These are phyloP conservation scores for Micractinium conductrix DNA, from an alignment of 139 green algal species.

Conservation along the genomic window DNA sequence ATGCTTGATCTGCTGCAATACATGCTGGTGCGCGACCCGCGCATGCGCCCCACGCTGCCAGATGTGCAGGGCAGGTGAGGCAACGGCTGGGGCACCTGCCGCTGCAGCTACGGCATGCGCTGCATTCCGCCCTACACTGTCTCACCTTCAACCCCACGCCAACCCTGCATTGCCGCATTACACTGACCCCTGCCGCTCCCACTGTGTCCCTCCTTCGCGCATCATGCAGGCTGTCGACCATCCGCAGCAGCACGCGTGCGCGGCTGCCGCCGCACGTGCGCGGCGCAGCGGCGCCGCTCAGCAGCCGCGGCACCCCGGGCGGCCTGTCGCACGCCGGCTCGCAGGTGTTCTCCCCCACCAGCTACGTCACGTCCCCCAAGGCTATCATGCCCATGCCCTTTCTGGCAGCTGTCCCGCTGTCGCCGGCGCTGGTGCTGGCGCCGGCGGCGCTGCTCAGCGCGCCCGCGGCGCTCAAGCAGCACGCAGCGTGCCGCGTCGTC, in stretches of 20 bases:
- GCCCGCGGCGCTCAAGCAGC: slow-evolving; percentile 5
- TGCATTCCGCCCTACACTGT: too few relatives aligned
- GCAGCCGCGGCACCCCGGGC: slow-evolving; percentile 9
- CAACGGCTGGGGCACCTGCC: neutral
- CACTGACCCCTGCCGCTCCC: neutral
- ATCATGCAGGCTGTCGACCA: slow-evolving; percentile 2
- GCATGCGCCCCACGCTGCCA: slow-evolving; percentile 56
- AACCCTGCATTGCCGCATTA: neutral
- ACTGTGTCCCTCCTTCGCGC: neutral
- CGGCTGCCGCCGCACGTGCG: slow-evolving; percentile 26
- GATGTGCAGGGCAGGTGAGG: slow-evolving; percentile 41
- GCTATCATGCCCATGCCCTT: slow-evolving; percentile 15
- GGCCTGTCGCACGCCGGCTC: neutral
- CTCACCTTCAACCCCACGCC: too few relatives aligned
- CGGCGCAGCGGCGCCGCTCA: neutral
- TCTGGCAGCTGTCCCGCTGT: slow-evolving; percentile 24
- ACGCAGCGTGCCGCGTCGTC: neutral
- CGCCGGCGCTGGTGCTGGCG: neutral
- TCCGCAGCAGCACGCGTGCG: slow-evolving; percentile 19
- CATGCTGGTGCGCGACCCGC: slow-evolving; percentile 70
- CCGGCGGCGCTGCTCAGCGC: neutral
- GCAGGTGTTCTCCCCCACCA: slow-evolving; percentile 16
- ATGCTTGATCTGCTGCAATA: slow-evolving; percentile 69
- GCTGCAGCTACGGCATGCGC: too few relatives aligned
- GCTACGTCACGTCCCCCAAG: slow-evolving; percentile 9